These are phyloP conservation scores for Madurella mycetomatis DNA, from an alignment of 2,329 filamentous ascomycete species.

Conservation along the genomic window DNA sequence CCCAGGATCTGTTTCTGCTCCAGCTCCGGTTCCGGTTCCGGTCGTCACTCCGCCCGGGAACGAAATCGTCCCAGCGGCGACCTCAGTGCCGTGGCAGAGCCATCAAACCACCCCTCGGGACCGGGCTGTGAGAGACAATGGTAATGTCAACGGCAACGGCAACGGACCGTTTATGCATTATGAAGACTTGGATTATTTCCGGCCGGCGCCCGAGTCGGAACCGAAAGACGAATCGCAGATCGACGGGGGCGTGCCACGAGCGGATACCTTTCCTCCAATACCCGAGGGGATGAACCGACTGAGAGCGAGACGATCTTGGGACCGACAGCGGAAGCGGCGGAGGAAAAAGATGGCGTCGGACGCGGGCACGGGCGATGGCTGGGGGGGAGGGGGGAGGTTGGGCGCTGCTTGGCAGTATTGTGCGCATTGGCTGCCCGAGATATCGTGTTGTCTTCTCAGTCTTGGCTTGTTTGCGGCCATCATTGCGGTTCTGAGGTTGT, in stretches of 20 bases:
- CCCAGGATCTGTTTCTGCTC: background rate
- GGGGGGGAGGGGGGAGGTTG: background rate
- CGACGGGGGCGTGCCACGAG: background rate
- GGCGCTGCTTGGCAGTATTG: constrained; percentile 1
- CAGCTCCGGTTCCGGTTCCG: background rate
- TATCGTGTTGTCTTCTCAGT: constrained; percentile 22
- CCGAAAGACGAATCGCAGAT: constrained; percentile 20
- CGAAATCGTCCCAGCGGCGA: background rate
- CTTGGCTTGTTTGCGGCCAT: constrained; percentile 20
- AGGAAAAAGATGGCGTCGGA: constrained; percentile 1
- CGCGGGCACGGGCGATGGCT: background rate
- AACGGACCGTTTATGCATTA: constrained; percentile 26
- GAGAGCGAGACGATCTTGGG: constrained; percentile 17
- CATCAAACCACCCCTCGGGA: background rate
- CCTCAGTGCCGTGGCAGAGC: background rate
- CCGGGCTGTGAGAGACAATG: background rate
- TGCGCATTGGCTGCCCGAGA: constrained; percentile 22
- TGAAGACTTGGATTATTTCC: constrained; percentile 22
- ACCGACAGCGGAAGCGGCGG: constrained; percentile 18
- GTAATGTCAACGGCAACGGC: background rate
- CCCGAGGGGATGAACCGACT: constrained; percentile 8
- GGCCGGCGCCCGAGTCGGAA: constrained; percentile 2
- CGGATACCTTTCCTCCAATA: constrained; percentile 18
- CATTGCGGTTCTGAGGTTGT: constrained; percentile 16
- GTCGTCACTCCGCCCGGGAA: background rate